Conservation (phyloP, 2,329 filamentous ascomycete species). For the Hypoxylon sp. region DNA sequence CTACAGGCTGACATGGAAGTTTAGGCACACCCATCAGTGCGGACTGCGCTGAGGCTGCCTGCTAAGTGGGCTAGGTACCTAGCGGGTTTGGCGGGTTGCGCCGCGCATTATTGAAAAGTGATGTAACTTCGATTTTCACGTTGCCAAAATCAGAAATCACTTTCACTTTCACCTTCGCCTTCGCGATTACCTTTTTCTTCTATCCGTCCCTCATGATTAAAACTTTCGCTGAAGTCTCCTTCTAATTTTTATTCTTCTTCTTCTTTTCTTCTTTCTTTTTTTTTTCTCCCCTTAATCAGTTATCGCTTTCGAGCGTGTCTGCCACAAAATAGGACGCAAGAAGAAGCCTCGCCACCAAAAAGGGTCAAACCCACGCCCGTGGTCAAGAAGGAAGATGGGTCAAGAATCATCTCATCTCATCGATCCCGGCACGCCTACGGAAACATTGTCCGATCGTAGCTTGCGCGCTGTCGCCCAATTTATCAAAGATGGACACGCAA, state of each 20-base stretch:
- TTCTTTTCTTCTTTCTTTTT: not conserved
- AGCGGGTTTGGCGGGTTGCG: slow-evolving; percentile 10
- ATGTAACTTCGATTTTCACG: too few relatives aligned
- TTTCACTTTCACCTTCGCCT: too few relatives aligned
- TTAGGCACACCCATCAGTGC: slow-evolving; percentile 1
- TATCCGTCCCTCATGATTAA: too few relatives aligned
- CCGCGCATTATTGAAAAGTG: slow-evolving; percentile 11
- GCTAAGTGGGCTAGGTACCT: not conserved
- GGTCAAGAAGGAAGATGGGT: slow-evolving; percentile 72
- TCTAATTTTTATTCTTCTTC: too few relatives aligned
- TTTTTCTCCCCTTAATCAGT: not conserved
- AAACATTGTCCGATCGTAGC: slow-evolving; percentile 72
- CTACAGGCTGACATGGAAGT: not conserved
- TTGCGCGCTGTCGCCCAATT: slow-evolving; percentile 80
- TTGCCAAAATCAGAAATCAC: too few relatives aligned
- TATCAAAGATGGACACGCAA: slow-evolving; percentile 73
- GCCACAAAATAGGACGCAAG: slow-evolving; percentile 43
- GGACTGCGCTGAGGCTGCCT: not conserved
- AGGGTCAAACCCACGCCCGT: slow-evolving; percentile 31
- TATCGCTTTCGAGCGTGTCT: too few relatives aligned
- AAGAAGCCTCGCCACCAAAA: slow-evolving; percentile 41
- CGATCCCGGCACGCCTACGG: slow-evolving; percentile 69
- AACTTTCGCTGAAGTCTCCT: too few relatives aligned
- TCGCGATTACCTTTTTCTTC: too few relatives aligned
- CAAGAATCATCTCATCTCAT: slow-evolving; percentile 79